These are phyloP conservation scores for Coemansia sp. DNA, from an alignment of 192 early-diverging fungal genomes.

Conservation along the genomic window DNA sequence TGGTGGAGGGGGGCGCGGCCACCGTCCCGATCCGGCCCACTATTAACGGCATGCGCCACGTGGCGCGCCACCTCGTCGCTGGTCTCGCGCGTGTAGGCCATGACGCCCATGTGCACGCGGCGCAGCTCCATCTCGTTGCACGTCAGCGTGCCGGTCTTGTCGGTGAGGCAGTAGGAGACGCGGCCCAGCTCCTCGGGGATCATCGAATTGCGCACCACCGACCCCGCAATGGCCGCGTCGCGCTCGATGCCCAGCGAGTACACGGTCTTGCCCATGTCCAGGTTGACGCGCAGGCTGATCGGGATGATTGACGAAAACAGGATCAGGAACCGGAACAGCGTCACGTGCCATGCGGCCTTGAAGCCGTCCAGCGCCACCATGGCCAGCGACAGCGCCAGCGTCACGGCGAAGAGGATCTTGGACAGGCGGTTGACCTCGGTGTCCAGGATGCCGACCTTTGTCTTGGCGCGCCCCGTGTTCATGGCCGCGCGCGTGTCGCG, in stretches of 20 bases:
- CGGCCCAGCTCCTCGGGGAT: conserved; percentile 95
- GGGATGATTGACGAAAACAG: conserved; percentile 95
- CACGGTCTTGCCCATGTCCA: conserved; percentile 96
- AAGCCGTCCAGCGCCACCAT: conserved; percentile 91
- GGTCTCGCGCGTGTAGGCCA: conserved; percentile 84
- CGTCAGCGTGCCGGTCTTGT: conserved; percentile 95
- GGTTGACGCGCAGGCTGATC: conserved; percentile 88
- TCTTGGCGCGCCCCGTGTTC: conserved; percentile 89
- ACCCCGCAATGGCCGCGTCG: conserved; percentile 75
- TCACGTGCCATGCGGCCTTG: conserved; percentile 85
- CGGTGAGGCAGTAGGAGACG: conserved; percentile 86
- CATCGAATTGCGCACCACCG: conserved; percentile 88
- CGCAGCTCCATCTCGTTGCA: conserved; percentile 97
- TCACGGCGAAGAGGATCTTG: conserved; percentile 88
- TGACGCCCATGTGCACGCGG: conserved; percentile 91
- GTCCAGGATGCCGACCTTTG: conserved; percentile 88
- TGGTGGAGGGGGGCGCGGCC: not conserved
- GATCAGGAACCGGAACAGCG: conserved; percentile 89
- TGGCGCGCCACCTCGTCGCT: conserved; percentile 83
- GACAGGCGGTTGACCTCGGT: conserved; percentile 85
- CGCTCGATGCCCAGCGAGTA: conserved; percentile 85
- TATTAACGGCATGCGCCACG: conserved; percentile 11
- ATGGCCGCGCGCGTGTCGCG: conserved; percentile 90
- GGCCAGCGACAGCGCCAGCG: conserved; percentile 70
- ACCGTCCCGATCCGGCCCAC: not conserved